Conservation (phyloP, 148 eudicot species). For the Gaultheria prostrata region DNA sequence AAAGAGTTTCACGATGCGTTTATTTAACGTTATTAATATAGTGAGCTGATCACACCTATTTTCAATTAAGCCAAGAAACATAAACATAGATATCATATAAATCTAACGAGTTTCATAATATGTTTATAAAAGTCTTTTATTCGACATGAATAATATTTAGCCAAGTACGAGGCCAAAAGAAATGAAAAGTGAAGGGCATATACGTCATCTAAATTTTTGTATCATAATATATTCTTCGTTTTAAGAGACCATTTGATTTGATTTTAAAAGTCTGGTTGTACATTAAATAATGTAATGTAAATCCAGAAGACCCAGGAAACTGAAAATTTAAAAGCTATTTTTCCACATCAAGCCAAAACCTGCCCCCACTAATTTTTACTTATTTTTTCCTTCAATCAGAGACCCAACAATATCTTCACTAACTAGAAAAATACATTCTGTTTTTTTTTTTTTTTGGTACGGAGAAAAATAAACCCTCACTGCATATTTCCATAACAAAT, state of each 20-base stretch:
- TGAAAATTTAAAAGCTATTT: neutral
- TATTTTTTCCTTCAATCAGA: neutral
- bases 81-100: neutral
- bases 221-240: neutral
- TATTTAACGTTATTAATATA: neutral
- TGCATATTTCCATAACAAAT: neutral
- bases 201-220: neutral
- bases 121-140: neutral
- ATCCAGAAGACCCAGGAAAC: neutral
- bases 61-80: neutral
- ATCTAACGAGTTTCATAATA: neutral
- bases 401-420: neutral
- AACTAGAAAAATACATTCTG: neutral
- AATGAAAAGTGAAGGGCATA: neutral
- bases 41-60: neutral
- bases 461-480: neutral
- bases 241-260: neutral
- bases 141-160: neutral
- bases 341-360: constrained; percentile 2
- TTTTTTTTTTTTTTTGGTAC: no score
- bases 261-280: neutral
- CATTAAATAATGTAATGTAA: neutral
- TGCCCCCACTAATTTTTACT: neutral
- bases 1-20: neutral
- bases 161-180: neutral